Base-by-base conservation (phyloP, 495 filamentous ascomycete genomes). In the Mytilinidion resinicola region DNA sequence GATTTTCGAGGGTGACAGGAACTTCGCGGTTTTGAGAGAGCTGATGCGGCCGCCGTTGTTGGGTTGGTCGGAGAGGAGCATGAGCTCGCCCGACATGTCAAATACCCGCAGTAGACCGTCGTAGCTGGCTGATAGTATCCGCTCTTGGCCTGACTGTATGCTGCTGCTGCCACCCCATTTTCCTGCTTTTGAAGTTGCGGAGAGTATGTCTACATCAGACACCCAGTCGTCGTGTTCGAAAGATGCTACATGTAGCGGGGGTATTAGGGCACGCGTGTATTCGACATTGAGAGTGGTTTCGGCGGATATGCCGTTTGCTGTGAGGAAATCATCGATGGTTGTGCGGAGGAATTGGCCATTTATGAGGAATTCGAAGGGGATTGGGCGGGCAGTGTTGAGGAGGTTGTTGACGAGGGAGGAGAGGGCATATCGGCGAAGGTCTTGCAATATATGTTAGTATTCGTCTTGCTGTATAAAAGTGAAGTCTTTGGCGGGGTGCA, bases 171-270 rank as follows among this genome's bases (percentile, higher is more conserved):
- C 51, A 10, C 69, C 71, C 82, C 82, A 85, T 43, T 71, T 73
- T 19, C 77, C 83, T 19, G 87, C 83, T 41, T 76, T 71, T 12
- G 85, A 90, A 36, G 78, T 82, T 17, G 63, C 70, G 0, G 88
- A 91, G 17, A 92, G 79, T 4, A 95, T 83, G 66, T 96, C 89
- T n/a, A 96, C 86, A n/a, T 82, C 78, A 69, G 86, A 87, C 35
- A 98, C 87, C 93, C 93, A 98, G 67, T 96, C 92, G 66, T 96
- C 91, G 69, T 97, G 91, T 74, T 96, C 83, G 72, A 95, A 96
- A 54, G 86, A 89, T 6, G 91, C 83, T 42, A 91, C 82, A 69
- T 90, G 88, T 11, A 86, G 75, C 19, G 93, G 95, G 0, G 93
- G 93, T 69, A 96, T 85, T 52, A 95, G 75, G 53, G 90, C 91